A percentile compares a stretch with the other conserved stretches of the same genome.
Evolutionary conservation across 2,329 filamentous ascomycete genomes (phyloP).

Genomic region (Acrodontium crateriforme): DNA sequence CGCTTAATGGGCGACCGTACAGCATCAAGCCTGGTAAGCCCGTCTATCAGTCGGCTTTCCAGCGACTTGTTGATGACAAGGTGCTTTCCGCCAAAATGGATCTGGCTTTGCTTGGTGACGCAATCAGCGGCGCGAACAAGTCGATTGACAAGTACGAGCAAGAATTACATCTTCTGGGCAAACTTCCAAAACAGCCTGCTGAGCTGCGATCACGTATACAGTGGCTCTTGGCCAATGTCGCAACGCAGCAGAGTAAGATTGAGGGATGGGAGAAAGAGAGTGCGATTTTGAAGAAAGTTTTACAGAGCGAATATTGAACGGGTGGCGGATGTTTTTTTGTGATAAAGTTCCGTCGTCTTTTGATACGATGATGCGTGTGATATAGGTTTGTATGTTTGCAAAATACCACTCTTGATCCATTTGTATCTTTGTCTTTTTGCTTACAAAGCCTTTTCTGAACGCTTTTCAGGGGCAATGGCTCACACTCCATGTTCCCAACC

Average conservation of each 20-base stretch:
- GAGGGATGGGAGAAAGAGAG: constrained; percentile 61
- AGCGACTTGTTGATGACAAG: constrained; percentile 52
- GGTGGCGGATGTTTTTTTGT: not conserved
- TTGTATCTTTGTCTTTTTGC: too few relatives aligned
- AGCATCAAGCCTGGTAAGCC: constrained; percentile 70
- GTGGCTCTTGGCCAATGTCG: constrained; percentile 63
- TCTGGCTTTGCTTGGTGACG: constrained; percentile 52
- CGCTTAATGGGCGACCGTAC: constrained; percentile 61
- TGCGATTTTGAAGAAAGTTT: constrained; percentile 54
- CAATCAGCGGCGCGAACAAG: constrained; percentile 57
- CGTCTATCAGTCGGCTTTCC: constrained; percentile 75
- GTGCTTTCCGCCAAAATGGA: constrained; percentile 59
- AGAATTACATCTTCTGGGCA: constrained; percentile 59
- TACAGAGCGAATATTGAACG: constrained; percentile 38
- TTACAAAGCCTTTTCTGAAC: too few relatives aligned
- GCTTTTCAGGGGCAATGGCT: too few relatives aligned
- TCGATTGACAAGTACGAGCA: constrained; percentile 66
- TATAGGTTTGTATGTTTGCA: too few relatives aligned
- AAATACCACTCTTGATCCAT: too few relatives aligned
- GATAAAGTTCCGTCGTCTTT: too few relatives aligned
- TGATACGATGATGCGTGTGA: too few relatives aligned
- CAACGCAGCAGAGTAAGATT: constrained; percentile 61
- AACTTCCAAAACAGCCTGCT: constrained; percentile 53
- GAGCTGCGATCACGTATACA: constrained; percentile 53
- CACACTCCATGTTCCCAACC: too few relatives aligned